phyloP scores from a whole-genome alignment of 768 basidiomycete species.

The Calvatia gigantea region DNA sequence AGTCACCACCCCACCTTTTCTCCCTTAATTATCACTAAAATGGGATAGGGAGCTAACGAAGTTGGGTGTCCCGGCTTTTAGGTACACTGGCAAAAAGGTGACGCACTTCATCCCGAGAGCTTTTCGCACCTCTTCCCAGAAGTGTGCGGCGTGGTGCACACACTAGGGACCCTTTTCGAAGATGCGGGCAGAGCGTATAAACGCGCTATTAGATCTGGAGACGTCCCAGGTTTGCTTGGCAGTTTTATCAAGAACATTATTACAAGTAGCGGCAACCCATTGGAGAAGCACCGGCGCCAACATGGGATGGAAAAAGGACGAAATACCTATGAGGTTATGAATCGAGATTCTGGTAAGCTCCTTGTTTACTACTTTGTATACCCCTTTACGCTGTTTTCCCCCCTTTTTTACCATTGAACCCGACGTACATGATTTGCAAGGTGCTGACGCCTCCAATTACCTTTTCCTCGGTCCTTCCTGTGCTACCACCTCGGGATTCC shows the following conservation, averaged over 20 bases:
- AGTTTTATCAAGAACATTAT: constrained; percentile 33
- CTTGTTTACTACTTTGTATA: constrained; percentile 2
- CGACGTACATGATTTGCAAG: constrained; percentile 10
- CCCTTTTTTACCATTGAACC: background rate
- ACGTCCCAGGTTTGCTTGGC: constrained; percentile 48
- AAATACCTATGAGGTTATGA: constrained; percentile 73
- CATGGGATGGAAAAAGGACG: constrained; percentile 17
- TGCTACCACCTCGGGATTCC: background rate
- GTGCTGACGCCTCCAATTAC: constrained; percentile 12
- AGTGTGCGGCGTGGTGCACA: constrained; percentile 84
- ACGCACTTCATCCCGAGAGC: constrained; percentile 73
- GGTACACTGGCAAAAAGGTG: constrained; percentile 87
- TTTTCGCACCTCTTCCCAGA: constrained; percentile 67
- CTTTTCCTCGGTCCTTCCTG: background rate
- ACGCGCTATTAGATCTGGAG: constrained; percentile 54
- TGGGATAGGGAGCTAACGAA: constrained; percentile 2
- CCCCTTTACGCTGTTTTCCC: background rate
- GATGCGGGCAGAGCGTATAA: constrained; percentile 68
- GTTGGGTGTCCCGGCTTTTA: constrained; percentile 24
- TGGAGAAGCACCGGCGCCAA: constrained; percentile 37
- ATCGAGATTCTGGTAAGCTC: constrained; percentile 82
- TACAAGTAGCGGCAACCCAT: constrained; percentile 48
- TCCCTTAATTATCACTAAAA: constrained; percentile 4
- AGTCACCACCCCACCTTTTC: constrained; percentile 8
- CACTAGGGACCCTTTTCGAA: constrained; percentile 88